Evolutionary conservation across 495 filamentous ascomycete species (phyloP).

Genomic region (Penicillium pulvis): DNA sequence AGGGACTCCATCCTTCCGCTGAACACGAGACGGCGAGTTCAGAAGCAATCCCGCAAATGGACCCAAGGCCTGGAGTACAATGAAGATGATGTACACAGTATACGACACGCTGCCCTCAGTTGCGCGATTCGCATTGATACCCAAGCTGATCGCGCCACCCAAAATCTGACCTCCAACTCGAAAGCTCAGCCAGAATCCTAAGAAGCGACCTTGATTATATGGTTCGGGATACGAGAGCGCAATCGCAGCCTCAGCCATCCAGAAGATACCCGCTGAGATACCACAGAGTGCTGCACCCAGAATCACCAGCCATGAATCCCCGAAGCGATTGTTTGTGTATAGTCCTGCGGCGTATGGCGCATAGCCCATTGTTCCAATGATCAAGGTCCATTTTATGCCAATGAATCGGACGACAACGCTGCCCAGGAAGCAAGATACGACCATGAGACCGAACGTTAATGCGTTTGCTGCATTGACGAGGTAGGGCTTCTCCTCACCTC

Average conservation of each 20-base stretch:
- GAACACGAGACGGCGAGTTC: slow-evolving; percentile 53
- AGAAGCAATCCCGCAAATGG: slow-evolving; percentile 58
- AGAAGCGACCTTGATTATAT: slow-evolving; percentile 58
- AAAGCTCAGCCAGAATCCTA: slow-evolving; percentile 65
- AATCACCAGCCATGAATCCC: slow-evolving; percentile 62
- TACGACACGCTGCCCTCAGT: slow-evolving; percentile 62
- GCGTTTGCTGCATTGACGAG: slow-evolving; percentile 72
- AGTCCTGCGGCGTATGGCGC: slow-evolving; percentile 65
- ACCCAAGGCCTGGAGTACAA: slow-evolving; percentile 60
- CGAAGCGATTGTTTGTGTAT: slow-evolving; percentile 68
- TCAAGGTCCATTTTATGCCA: slow-evolving; percentile 64
- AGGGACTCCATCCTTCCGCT: slow-evolving; percentile 55
- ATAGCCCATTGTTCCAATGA: slow-evolving; percentile 67
- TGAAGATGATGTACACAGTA: slow-evolving; percentile 61
- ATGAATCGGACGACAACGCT: slow-evolving; percentile 57
- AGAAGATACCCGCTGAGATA: slow-evolving; percentile 66
- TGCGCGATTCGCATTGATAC: slow-evolving; percentile 55
- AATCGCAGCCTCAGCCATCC: slow-evolving; percentile 67
- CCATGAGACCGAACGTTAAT: slow-evolving; percentile 67
- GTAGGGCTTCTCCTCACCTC: slow-evolving; percentile 61
- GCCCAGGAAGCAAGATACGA: slow-evolving; percentile 59
- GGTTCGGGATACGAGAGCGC: slow-evolving; percentile 66
- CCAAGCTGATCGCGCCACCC: slow-evolving; percentile 64
- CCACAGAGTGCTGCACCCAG: slow-evolving; percentile 67
- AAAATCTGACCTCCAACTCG: slow-evolving; percentile 63